Base-by-base conservation (phyloP, 208 protist species). In the Leishmania turanica region DNA sequence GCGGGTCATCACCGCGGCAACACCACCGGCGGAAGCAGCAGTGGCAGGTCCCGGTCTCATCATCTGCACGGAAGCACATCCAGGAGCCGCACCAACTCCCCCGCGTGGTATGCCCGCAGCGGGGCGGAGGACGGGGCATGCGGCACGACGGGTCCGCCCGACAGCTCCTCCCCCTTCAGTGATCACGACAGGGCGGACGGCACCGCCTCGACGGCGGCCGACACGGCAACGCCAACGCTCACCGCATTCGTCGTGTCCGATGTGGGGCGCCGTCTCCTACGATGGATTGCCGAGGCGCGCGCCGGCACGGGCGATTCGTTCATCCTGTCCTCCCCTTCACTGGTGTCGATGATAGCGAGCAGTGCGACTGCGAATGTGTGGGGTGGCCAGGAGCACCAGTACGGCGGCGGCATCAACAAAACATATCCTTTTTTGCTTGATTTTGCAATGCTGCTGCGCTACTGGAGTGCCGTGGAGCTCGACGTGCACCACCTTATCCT, bases 401-500 rank as follows among this genome's bases (percentile, higher is more conserved):
- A n/a, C 40, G 0, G 68, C 56, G 66, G 37, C 64, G 49, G 62
- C 37, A 34, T 27, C 60, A 37, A 40, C 37, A 70, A 58, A 17
- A 56, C 31, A 6, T 80, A 68, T 15, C 83, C 83, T 2, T 86
- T 86, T 31, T 74, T 86, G 34, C 51, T 76, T 2, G 83, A 86
- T 62, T 82, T 86, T 42, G 83, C 78, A 31, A 77, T 71, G 31
- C 78, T 86, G 69, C 78, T 86, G 62, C 72, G 78, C 13, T 75
- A 71, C 40, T 86, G 83, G 83, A 77, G 66, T 54, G 56, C 78
- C 9, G 49, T 86, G 5, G 83, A 86, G 56, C 24, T 86, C 15
- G 83, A 82, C 37, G 78, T 85, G 72, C 82, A 85, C 31, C 82
- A 85, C 65, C 72, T 85, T 27, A 51, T 78, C 69, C 77, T 85